phyloP scores from a whole-genome alignment of 768 basidiomycete genomes.

The Serpula lacrymans region DNA sequence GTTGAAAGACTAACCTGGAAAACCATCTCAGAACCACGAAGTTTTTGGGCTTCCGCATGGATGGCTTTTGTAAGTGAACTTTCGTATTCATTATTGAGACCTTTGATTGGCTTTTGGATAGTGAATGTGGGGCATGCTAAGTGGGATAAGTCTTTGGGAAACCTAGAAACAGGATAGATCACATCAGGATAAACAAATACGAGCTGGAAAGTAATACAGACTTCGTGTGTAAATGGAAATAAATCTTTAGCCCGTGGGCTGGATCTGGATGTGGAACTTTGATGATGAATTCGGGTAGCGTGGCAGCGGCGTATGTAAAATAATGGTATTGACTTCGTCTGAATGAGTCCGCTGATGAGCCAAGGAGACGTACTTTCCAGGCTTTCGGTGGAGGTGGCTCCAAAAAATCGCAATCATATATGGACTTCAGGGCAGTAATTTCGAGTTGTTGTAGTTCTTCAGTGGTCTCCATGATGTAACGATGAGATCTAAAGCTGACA shows the following conservation, averaged over 20 bases:
- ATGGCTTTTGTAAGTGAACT: conserved; percentile 55
- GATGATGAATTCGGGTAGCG: conserved; percentile 75
- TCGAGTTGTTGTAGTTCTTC: conserved; percentile 67
- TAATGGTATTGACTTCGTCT: conserved; percentile 4
- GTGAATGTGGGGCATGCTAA: conserved; percentile 66
- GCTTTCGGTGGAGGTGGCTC: conserved; percentile 72
- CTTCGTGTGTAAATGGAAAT: conserved; percentile 69
- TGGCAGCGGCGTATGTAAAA: conserved; percentile 52
- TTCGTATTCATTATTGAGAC: conserved; percentile 56
- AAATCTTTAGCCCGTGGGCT: conserved; percentile 52
- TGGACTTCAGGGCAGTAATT: conserved; percentile 76
- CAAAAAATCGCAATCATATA: conserved; percentile 76
- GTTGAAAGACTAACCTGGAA: conserved; percentile 52
- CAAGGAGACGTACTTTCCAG: conserved; percentile 62
- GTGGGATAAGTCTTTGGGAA: conserved; percentile 80
- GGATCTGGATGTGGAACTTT: conserved; percentile 64
- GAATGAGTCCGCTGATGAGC: conserved; percentile 2
- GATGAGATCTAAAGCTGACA: conserved; percentile 10
- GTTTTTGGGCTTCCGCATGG: conserved; percentile 60
- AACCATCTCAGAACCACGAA: conserved; percentile 71
- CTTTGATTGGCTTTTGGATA: conserved; percentile 61
- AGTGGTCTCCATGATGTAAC: conserved; percentile 59
- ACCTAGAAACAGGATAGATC: conserved; percentile 34
- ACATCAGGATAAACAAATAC: not conserved
- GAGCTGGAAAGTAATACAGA: conserved; percentile 30